Percentiles rank a stretch among this genome's conserved stretches.
Evolutionary conservation across 1,284 basidiomycete species (phyloP).

Genomic region (Pterulicium gracile): DNA sequence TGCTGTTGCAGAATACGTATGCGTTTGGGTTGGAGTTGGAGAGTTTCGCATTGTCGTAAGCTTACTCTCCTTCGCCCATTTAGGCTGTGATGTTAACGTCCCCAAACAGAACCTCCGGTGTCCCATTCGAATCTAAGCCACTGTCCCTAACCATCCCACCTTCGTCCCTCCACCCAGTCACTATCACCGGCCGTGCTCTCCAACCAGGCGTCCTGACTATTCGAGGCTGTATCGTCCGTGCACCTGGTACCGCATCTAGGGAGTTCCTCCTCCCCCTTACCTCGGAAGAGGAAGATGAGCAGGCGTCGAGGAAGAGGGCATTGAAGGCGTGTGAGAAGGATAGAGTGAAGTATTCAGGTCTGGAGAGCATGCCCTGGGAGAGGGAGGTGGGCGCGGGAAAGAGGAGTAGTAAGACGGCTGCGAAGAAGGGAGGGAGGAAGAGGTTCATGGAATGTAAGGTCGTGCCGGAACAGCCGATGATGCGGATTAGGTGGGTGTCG

Average conservation of each 20-base stretch:
- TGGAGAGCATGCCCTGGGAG: conserved; percentile 55
- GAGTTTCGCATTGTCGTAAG: conserved; percentile 70
- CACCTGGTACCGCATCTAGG: conserved; percentile 60
- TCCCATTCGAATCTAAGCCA: conserved; percentile 58
- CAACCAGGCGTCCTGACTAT: conserved; percentile 60
- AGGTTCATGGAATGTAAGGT: conserved; percentile 68
- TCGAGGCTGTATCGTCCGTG: conserved; percentile 70
- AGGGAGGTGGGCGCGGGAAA: conserved; percentile 23
- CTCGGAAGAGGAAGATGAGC: conserved; percentile 63
- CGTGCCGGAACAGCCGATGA: conserved; percentile 76
- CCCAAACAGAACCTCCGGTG: conserved; percentile 65
- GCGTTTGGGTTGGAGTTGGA: conserved; percentile 85
- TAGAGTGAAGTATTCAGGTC: conserved; percentile 60
- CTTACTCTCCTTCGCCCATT: conserved; percentile 4
- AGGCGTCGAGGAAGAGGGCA: conserved; percentile 42
- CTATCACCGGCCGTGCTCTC: conserved; percentile 59
- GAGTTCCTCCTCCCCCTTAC: conserved; percentile 73
- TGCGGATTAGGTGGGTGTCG: conserved; percentile 80
- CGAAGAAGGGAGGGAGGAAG: conserved; percentile 21
- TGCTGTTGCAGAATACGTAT: conserved; percentile 87
- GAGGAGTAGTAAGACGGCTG: conserved; percentile 22
- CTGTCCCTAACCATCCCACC: conserved; percentile 46
- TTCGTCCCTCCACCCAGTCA: conserved; percentile 50
- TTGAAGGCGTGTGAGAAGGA: conserved; percentile 52
- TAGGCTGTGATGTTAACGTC: conserved; percentile 9